Evolutionary conservation across 1,284 basidiomycete genomes (phyloP), one percentile per base, ranked within the genome.

Genomic region (Naganishia albida): DNA sequence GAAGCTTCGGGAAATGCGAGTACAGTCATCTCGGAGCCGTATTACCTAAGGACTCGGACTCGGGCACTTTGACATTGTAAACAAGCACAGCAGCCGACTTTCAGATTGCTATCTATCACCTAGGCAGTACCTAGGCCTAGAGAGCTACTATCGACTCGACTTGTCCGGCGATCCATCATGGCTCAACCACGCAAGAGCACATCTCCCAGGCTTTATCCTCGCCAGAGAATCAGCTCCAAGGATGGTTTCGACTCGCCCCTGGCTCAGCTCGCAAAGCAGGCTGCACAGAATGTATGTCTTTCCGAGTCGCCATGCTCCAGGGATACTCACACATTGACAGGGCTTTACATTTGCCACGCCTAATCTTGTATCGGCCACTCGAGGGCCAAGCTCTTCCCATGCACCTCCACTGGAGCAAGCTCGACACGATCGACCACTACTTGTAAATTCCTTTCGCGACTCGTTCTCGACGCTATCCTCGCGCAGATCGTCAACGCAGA

Each of bases 201-300:
- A n/a, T 60, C 57, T 3, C 57, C 46, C 7, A 49, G 46, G 46
- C 44, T 60, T 0, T 60, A 60, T 23, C 57, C 57, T 7, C 46
- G 57, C 7, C 46, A 50, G 2, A 39, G 57, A 40, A 60, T 60
- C 48, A 60, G 57, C 46, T 60, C 57, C 55, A 60, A 60, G 57
- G 46, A 60, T 49, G 57, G 57, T 7, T 60, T 60, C 57, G 57
- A 60, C 8, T 60, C 57, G 23, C 57, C 57, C 18, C 39, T 60
- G 13, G 57, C 57, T 38, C 46, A 50, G n/a, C 44, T 60, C 30
- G 57, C 57, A 38, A 60, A 60, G 23, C 57, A 60, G 57, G 57
- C 57, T 25, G 57, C 57, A 16, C 57, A 49, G 38, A 60, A 50
- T 40, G 57, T 49, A n/a, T 20, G 56, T 39, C 7, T 46, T 12